phyloP scores from a whole-genome alignment of 164 flowering plant genomes.

The Liquidambar formosana region DNA sequence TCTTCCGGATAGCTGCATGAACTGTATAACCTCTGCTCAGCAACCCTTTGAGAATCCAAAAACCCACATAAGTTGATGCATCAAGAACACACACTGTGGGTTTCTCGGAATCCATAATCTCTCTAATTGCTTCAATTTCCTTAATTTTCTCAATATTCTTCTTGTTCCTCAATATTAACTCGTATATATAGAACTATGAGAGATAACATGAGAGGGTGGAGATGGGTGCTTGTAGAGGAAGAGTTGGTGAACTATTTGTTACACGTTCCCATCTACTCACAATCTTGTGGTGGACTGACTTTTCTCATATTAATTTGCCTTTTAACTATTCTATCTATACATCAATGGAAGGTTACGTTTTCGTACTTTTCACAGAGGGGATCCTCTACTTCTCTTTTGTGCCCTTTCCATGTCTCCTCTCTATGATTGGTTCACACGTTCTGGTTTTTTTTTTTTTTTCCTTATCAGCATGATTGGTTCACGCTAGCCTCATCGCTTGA shows the following conservation, averaged over 20 bases:
- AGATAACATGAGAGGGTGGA: neutral
- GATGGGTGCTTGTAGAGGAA: slow-evolving; percentile 3
- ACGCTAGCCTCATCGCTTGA: too few relatives aligned
- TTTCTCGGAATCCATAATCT: slow-evolving; percentile 17
- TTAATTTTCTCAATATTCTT: neutral
- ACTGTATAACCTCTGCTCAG: slow-evolving; percentile 51
- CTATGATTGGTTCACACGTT: too few relatives aligned
- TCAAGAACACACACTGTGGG: slow-evolving; percentile 60
- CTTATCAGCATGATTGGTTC: too few relatives aligned
- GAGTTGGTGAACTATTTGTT: neutral
- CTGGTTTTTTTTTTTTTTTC: too few relatives aligned
- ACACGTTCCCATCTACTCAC: slow-evolving; percentile 4
- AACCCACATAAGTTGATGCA: slow-evolving; percentile 64
- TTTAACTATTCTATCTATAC: too few relatives aligned
- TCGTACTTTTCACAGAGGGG: too few relatives aligned
- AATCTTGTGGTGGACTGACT: neutral
- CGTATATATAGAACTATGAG: neutral
- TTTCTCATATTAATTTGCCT: neutral
- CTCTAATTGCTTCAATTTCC: slow-evolving; percentile 12
- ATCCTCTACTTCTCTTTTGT: too few relatives aligned
- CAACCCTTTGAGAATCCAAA: slow-evolving; percentile 51
- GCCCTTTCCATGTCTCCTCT: too few relatives aligned
- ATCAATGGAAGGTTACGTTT: too few relatives aligned
- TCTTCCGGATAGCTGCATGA: slow-evolving; percentile 61
- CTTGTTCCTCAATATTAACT: neutral